Evolutionary conservation across 2,329 filamentous ascomycete genomes (phyloP).

Genomic region (Periconia sp.): DNA sequence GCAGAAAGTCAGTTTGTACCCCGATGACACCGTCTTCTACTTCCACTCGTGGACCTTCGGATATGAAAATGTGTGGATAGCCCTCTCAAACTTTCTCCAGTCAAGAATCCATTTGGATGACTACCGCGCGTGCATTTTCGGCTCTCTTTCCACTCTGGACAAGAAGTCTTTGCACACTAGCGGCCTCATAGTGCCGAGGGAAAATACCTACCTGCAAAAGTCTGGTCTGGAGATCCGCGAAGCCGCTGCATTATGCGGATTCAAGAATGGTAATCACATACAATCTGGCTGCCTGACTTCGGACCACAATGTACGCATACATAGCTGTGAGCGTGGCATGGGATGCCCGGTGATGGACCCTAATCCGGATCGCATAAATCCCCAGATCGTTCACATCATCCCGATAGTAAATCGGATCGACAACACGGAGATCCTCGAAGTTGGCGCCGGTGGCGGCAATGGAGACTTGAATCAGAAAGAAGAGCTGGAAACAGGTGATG

Average conservation of each 20-base stretch:
- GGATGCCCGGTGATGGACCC: conserved; percentile 56
- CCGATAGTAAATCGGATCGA: conserved; percentile 72
- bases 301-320: conserved; percentile 65
- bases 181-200: conserved; percentile 40
- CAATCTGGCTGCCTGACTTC: conserved; percentile 73
- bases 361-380: conserved; percentile 38
- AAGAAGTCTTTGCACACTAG: conserved; percentile 27
- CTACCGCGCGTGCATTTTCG: conserved; percentile 77
- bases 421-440: conserved; percentile 68
- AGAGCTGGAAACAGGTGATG: conserved; percentile 63
- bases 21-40: conserved; percentile 76
- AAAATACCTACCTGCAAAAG: conserved; percentile 23
- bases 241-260: conserved; percentile 70
- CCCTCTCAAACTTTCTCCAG: conserved; percentile 69
- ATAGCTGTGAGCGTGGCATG: conserved; percentile 81
- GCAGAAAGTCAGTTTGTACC: conserved; percentile 67
- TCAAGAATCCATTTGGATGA: conserved; percentile 78
- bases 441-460: conserved; percentile 77
- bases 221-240: conserved; percentile 53
- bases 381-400: conserved; percentile 70
- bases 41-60: conserved; percentile 89
- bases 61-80: conserved; percentile 90
- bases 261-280: conserved; percentile 70
- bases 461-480: conserved; percentile 71
- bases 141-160: conserved; percentile 51